These are phyloP conservation scores for Hydnomerulius pinastri DNA, from an alignment of 768 basidiomycete genomes.

Conservation along the genomic window DNA sequence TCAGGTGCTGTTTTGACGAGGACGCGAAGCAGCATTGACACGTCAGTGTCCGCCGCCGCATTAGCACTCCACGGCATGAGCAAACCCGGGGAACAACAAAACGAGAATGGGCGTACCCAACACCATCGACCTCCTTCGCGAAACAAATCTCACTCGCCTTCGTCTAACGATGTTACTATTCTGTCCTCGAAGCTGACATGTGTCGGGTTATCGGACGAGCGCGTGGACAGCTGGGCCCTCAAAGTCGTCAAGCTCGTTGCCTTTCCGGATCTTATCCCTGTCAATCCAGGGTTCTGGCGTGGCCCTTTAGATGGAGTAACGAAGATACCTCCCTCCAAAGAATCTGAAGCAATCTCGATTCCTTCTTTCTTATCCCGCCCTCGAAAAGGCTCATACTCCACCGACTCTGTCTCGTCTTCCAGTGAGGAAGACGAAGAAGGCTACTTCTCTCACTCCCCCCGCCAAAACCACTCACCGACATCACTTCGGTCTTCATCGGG, in stretches of 20 bases:
- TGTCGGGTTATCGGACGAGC: slow-evolving; percentile 71
- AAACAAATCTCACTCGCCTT: slow-evolving; percentile 53
- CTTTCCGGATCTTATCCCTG: slow-evolving; percentile 69
- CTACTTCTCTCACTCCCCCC: slow-evolving; percentile 63
- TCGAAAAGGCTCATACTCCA: slow-evolving; percentile 23
- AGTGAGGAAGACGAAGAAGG: slow-evolving; percentile 46
- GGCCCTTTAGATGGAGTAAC: slow-evolving; percentile 2
- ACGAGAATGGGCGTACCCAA: slow-evolving; percentile 1
- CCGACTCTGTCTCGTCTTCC: slow-evolving; percentile 28
- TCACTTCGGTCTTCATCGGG: slow-evolving; percentile 34
- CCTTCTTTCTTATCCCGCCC: slow-evolving; percentile 24
- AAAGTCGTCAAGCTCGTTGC: slow-evolving; percentile 80
- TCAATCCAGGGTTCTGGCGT: slow-evolving; percentile 11
- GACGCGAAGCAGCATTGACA: slow-evolving; percentile 41
- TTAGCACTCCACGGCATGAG: slow-evolving; percentile 9
- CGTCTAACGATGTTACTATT: slow-evolving; percentile 58
- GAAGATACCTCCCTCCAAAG: slow-evolving; percentile 9
- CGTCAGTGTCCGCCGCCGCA: slow-evolving; percentile 20
- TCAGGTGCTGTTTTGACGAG: slow-evolving; percentile 52
- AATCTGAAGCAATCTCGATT: slow-evolving; percentile 13
- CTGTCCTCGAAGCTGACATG: slow-evolving; percentile 74
- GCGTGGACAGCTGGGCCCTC: slow-evolving; percentile 69
- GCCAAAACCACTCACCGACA: slow-evolving; percentile 35
- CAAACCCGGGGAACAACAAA: slow-evolving; percentile 5
- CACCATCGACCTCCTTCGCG: slow-evolving; percentile 24